These are phyloP conservation scores for Casuarina cunninghamiana DNA, from an alignment of 306 rosid genomes.

Conservation along the genomic window DNA sequence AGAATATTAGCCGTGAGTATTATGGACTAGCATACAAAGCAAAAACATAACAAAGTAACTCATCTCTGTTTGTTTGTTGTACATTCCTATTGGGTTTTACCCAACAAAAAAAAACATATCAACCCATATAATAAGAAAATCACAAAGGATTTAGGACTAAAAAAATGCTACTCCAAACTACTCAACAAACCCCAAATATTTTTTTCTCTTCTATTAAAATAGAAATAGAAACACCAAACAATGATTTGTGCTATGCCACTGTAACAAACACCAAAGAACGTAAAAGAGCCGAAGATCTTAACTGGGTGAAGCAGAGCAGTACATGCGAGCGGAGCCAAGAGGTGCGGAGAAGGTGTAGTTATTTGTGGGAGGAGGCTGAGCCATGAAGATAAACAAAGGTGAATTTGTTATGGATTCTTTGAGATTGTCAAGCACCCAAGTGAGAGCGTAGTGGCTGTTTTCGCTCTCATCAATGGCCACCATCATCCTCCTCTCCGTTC, in stretches of 20 bases:
- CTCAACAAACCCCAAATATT: neutral
- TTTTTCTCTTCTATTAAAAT: neutral
- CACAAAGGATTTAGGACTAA: no score
- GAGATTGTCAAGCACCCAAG: slow-evolving; percentile 50
- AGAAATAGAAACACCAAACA: neutral
- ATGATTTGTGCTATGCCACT: neutral
- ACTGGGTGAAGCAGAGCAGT: slow-evolving; percentile 38
- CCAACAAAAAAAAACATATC: no score
- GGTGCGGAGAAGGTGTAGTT: slow-evolving; percentile 31
- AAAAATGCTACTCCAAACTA: no score
- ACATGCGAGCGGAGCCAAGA: slow-evolving; percentile 49
- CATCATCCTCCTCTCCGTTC: slow-evolving; percentile 44
- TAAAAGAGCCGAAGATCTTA: slow-evolving; percentile 23
- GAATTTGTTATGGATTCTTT: slow-evolving; percentile 37
- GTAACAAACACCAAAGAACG: neutral
- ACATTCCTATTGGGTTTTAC: no score
- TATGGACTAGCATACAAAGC: no score
- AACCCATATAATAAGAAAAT: no score
- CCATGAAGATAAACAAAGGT: slow-evolving; percentile 45
- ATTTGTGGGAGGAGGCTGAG: slow-evolving; percentile 34
- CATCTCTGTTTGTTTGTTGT: no score
- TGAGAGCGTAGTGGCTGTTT: slow-evolving; percentile 41
- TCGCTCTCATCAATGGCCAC: slow-evolving; percentile 59
- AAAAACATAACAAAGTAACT: no score
- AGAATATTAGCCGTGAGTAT: no score